Evolutionary conservation across 108 stramenopile genomes (phyloP).

Genomic region (Stephanodiscus minutulus): DNA sequence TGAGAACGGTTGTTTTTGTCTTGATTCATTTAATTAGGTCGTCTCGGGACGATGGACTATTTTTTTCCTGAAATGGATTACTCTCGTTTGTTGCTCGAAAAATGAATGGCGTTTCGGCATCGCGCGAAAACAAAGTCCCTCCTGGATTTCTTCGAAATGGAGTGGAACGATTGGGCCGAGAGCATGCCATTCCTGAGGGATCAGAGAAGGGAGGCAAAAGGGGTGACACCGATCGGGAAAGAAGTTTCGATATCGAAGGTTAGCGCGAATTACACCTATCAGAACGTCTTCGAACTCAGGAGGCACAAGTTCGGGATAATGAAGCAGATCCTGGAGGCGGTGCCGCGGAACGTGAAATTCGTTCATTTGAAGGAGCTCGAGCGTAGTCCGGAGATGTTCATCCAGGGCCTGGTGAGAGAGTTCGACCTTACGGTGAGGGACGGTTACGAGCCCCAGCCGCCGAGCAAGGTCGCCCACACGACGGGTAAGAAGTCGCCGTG

Average conservation of each 20-base stretch:
- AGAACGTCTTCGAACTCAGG: slow-evolving; percentile 41
- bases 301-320: slow-evolving; percentile 47
- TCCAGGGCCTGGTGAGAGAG: slow-evolving; percentile 34
- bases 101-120: too few relatives aligned
- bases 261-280: slow-evolving; percentile 42
- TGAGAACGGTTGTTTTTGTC: too few relatives aligned
- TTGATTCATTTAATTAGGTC: too few relatives aligned
- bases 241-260: slow-evolving; percentile 39
- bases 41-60: too few relatives aligned
- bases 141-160: slow-evolving; percentile 36
- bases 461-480: slow-evolving; percentile 35
- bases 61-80: too few relatives aligned
- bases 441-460: slow-evolving; percentile 15
- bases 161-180: slow-evolving; percentile 50
- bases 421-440: slow-evolving; percentile 37
- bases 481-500: slow-evolving; percentile 9
- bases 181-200: slow-evolving; percentile 36
- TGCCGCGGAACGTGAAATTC: slow-evolving; percentile 45
- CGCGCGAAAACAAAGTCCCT: background rate
- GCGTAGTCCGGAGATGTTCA: slow-evolving; percentile 42
- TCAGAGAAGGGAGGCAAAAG: slow-evolving; percentile 2
- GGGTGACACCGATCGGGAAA: background rate
- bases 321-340: slow-evolving; percentile 43
- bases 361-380: slow-evolving; percentile 48
- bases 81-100: too few relatives aligned